Evolutionary conservation across 306 rosid genomes (phyloP).

Genomic region (Vachellia pachyceras): DNA sequence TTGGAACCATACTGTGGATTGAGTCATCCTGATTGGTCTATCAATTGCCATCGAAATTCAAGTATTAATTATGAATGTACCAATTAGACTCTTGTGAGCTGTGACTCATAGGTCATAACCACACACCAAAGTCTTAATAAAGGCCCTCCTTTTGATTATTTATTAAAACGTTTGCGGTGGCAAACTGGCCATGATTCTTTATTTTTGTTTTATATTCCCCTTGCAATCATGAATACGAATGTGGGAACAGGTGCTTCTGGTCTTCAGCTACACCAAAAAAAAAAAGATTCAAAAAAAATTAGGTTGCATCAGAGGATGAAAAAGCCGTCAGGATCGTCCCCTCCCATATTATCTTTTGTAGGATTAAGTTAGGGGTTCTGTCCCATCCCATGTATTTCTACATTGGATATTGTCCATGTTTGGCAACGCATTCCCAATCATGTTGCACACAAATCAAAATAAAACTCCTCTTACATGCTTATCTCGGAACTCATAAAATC

Average conservation of each 20-base stretch:
- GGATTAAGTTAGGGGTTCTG: background rate
- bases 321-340: conserved; percentile 10
- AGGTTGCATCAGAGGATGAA: conserved; percentile 43
- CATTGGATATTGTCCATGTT: background rate
- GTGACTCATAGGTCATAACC: background rate
- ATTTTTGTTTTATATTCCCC: conserved; percentile 54
- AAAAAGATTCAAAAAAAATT: conserved; percentile 60
- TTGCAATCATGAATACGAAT: conserved; percentile 59
- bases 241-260: conserved; percentile 49
- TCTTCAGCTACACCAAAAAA: conserved; percentile 60
- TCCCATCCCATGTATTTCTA: background rate
- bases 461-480: too few relatives aligned
- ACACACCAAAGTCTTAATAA: conserved; percentile 5
- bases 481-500: too few relatives aligned
- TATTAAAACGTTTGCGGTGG: background rate
- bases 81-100: conserved; percentile 41
- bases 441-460: too few relatives aligned
- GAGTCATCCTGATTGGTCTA: conserved; percentile 31
- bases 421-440: too few relatives aligned
- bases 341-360: conserved; percentile 5
- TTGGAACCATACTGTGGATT: conserved; percentile 1
- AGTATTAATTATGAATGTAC: conserved; percentile 27
- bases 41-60: conserved; percentile 44
- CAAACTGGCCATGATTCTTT: conserved; percentile 46
- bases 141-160: conserved; percentile 27